Percentiles rank a stretch among this genome's conserved stretches.
Conservation (phyloP, 768 basidiomycete species). For the Thelephora aurantiotincta region DNA sequence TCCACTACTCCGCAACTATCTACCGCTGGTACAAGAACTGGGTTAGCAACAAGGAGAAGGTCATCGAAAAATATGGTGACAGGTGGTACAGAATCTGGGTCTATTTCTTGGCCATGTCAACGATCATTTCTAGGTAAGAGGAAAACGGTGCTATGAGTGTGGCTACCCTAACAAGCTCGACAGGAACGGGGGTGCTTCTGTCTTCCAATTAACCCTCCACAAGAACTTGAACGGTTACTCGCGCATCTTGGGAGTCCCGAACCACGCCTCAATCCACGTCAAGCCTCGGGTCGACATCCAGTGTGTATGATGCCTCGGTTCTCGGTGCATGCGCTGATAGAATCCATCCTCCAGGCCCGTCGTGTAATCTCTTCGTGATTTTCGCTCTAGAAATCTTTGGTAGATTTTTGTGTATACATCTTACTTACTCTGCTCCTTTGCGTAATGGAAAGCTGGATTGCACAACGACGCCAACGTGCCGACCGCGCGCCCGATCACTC, state of each 20-base stretch:
- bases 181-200: slow-evolving; percentile 79
- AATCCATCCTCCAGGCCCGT: no score
- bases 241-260: slow-evolving; percentile 72
- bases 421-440: no score
- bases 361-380: no score
- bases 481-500: no score
- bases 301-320: slow-evolving; percentile 19
- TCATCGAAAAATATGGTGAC: slow-evolving; percentile 82
- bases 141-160: not conserved
- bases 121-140: slow-evolving; percentile 63
- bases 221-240: slow-evolving; percentile 97
- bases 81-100: slow-evolving; percentile 91
- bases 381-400: no score
- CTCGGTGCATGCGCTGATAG: no score
- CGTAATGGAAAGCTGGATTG: no score
- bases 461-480: no score
- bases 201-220: slow-evolving; percentile 96
- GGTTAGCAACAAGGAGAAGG: slow-evolving; percentile 84
- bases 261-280: slow-evolving; percentile 71
- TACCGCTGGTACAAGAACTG: slow-evolving; percentile 96
- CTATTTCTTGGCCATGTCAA: slow-evolving; percentile 90
- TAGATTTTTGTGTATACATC: no score
- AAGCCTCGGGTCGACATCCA: slow-evolving; percentile 35
- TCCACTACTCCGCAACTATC: slow-evolving; percentile 90
- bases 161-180: slow-evolving; percentile 2